Evolutionary conservation across 2,329 filamentous ascomycete genomes (phyloP).

Genomic region (Zymoseptoria brevis): DNA sequence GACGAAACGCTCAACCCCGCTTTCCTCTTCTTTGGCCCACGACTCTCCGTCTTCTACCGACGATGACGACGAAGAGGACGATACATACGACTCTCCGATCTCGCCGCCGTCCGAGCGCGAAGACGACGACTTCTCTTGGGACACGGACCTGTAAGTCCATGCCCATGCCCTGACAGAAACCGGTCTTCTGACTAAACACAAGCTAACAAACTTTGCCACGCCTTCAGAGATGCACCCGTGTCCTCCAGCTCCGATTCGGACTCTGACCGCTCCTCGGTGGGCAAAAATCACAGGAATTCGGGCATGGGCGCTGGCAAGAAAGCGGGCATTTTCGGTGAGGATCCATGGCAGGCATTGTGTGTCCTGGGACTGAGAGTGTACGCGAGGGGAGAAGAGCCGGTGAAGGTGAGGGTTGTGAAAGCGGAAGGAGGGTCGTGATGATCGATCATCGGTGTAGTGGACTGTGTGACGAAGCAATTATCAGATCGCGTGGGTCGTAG

Average conservation of each 20-base stretch:
- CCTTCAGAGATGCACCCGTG: conserved; percentile 17
- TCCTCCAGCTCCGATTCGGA: conserved; percentile 3
- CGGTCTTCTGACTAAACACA: neutral
- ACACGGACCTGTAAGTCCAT: conserved; percentile 22
- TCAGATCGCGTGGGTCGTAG: neutral
- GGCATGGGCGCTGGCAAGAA: conserved; percentile 12
- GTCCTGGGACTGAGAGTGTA: conserved; percentile 54
- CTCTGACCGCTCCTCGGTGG: neutral
- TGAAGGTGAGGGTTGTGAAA: conserved; percentile 47
- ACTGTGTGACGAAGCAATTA: neutral
- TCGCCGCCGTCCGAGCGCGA: conserved; percentile 19
- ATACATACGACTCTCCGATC: conserved; percentile 16
- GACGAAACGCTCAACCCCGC: neutral
- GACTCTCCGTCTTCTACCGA: neutral
- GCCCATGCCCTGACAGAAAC: neutral
- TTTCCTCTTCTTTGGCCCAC: conserved; percentile 1
- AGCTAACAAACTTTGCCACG: neutral
- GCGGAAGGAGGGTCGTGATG: conserved; percentile 29
- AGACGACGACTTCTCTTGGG: conserved; percentile 28
- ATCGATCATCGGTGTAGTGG: neutral
- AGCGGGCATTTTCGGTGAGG: conserved; percentile 39
- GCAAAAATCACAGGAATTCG: neutral
- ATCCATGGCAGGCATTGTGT: conserved; percentile 55
- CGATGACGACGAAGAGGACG: conserved; percentile 4
- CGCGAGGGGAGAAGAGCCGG: conserved; percentile 38